A percentile compares a stretch with the other conserved stretches of the same genome.
Evolutionary conservation across 345 rosid genomes (phyloP).

Genomic region (Pseudoturritis turrita): DNA sequence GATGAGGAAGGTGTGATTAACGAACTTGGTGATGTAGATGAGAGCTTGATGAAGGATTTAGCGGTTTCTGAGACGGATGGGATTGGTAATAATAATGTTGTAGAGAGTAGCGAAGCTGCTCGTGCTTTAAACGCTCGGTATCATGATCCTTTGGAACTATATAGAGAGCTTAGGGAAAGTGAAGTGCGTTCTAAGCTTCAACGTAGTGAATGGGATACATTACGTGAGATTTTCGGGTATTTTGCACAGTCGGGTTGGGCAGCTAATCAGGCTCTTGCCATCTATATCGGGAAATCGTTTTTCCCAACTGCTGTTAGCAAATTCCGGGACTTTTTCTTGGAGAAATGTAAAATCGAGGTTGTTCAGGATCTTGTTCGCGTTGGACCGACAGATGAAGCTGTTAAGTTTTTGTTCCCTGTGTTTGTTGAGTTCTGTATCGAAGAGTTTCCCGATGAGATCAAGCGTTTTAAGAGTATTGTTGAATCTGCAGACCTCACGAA

Average conservation of each 20-base stretch:
- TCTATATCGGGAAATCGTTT: slow-evolving; percentile 77
- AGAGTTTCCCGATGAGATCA: slow-evolving; percentile 73
- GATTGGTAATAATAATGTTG: slow-evolving; percentile 5
- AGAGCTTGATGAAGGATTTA: not conserved
- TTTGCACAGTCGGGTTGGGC: slow-evolving; percentile 77
- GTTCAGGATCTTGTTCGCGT: slow-evolving; percentile 46
- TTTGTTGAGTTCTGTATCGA: slow-evolving; percentile 82
- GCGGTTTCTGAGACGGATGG: slow-evolving; percentile 6
- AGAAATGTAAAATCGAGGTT: slow-evolving; percentile 47
- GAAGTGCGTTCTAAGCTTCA: slow-evolving; percentile 37
- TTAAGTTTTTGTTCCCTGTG: slow-evolving; percentile 73
- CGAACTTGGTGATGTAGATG: slow-evolving; percentile 21
- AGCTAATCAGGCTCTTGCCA: slow-evolving; percentile 77
- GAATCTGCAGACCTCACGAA: slow-evolving; percentile 79
- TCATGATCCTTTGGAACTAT: slow-evolving; percentile 55
- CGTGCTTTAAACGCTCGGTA: slow-evolving; percentile 12
- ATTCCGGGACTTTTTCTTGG: slow-evolving; percentile 48
- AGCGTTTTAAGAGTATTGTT: slow-evolving; percentile 52
- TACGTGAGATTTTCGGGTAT: slow-evolving; percentile 46
- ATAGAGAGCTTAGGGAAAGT: slow-evolving; percentile 43
- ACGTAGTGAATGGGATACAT: slow-evolving; percentile 37
- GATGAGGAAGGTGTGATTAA: slow-evolving; percentile 23
- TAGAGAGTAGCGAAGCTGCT: slow-evolving; percentile 15
- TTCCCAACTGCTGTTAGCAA: slow-evolving; percentile 66
- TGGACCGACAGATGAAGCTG: slow-evolving; percentile 64